Conservation (phyloP, 2,329 filamentous ascomycete species). For the Ophiostoma novo-ulmi region DNA sequence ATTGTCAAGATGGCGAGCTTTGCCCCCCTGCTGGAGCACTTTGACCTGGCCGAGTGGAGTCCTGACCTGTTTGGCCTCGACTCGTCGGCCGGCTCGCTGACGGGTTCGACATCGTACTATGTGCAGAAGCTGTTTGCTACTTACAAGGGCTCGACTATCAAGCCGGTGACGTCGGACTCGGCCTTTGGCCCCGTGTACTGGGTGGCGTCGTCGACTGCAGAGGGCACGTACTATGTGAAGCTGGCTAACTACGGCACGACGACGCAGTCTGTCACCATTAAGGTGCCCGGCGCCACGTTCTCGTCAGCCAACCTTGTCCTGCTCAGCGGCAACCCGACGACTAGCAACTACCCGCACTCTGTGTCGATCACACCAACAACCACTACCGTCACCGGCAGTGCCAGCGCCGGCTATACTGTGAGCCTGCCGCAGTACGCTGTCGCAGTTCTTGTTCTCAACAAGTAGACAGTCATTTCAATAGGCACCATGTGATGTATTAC, state of each 20-base stretch:
- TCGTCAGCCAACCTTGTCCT: not conserved
- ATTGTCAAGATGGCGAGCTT: constrained; percentile 11
- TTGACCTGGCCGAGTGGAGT: constrained; percentile 6
- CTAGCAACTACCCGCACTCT: constrained; percentile 2
- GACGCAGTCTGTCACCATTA: constrained; percentile 3
- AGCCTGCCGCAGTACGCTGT: constrained; percentile 7
- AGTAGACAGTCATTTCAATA: not conserved
- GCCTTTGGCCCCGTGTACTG: constrained; percentile 8
- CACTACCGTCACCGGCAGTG: not conserved
- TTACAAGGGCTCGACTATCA: not conserved
- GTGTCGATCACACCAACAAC: not conserved
- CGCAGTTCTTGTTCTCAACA: not conserved
- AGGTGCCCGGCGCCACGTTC: not conserved
- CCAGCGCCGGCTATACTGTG: not conserved
- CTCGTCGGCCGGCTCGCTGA: constrained; percentile 2
- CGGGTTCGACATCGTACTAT: not conserved
- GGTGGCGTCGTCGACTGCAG: not conserved
- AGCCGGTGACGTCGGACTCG: not conserved
- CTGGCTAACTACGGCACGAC: constrained; percentile 9
- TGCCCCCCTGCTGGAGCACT: constrained; percentile 5
- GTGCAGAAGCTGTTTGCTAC: constrained; percentile 3
- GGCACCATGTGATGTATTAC: not conserved
- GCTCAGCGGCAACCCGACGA: not conserved
- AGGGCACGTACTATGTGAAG: not conserved
- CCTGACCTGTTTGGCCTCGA: constrained; percentile 9